Evolutionary conservation across 179 eudicot species (phyloP), one percentile per base, ranked within the genome.

Genomic region (Spinacia oleracea): DNA sequence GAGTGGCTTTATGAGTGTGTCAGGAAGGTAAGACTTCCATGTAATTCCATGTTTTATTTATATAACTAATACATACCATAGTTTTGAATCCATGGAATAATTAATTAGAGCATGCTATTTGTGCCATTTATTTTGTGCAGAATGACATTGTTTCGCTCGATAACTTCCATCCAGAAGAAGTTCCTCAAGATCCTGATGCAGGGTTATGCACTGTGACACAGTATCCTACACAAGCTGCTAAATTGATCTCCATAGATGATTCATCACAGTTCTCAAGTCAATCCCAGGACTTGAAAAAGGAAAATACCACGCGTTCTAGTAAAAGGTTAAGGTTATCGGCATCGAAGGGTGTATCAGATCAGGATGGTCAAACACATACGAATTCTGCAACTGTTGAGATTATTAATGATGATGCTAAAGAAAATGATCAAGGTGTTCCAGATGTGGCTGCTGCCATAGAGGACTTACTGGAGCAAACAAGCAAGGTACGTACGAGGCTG

Each of bases 401-500:
- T 46, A 43, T 56, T 46, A 64, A 60, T 43, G 82, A 82, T 68
- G 75, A 72, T 69, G 53, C 43, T 42, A 78, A 70, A 74, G 93
- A 83, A 83, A 80, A 78, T 78, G 73, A 87, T 75, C 79, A 75
- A 55, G 72, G 60, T 64, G 88, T 84, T 75, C 93, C 93, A 84
- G 99, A 96, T 83, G 96, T 92, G 50, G 99, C 98, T 82, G 85
- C 98, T 70, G 98, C 92, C 77, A 92, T 96, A 70, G 99, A 93
- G 87, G 97, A 94, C 85, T 86, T 96, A 86, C 78, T 94, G 82
- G 97, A 88, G 87, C 90, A 96, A 78, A 92, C 98, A 60, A 94
- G 92, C 83, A 96, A 93, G 94, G 99, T 94, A 76, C 29, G 99
- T 94, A 76, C 29, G 50, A 12, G 3, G 29, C 31, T 50, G 55